A percentile compares a stretch with the other conserved stretches of the same genome.
Conservation (phyloP, 768 basidiomycete species). For the Leccinum subtestaceum region DNA sequence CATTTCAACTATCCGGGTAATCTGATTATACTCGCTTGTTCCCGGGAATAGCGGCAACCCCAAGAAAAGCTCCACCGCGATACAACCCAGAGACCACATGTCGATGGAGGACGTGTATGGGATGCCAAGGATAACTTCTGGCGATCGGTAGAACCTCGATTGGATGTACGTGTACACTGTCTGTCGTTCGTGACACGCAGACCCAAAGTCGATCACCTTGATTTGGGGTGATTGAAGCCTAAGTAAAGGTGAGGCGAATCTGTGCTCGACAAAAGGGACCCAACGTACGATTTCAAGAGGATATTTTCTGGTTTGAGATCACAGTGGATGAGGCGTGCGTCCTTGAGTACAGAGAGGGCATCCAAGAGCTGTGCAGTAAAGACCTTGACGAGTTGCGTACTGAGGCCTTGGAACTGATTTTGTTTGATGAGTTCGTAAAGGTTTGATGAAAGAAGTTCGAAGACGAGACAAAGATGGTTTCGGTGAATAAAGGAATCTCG, state of each 20-base stretch:
- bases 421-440: constrained; percentile 99
- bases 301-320: constrained; percentile 99
- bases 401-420: constrained; percentile 97
- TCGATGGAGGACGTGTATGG: constrained; percentile 95
- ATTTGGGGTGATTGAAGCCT: constrained; percentile 97
- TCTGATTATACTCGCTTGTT: constrained; percentile 98
- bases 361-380: constrained; percentile 96
- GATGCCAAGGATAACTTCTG: constrained; percentile 93
- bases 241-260: not conserved
- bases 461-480: constrained; percentile 95
- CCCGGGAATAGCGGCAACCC: constrained; percentile 96
- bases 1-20: constrained; percentile 97
- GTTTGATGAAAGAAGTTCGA: constrained; percentile 95
- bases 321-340: constrained; percentile 95
- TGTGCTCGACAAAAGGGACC: not conserved
- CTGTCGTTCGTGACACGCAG: constrained; percentile 97
- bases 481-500: constrained; percentile 96
- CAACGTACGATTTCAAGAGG: constrained; percentile 81
- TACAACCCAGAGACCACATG: constrained; percentile 99
- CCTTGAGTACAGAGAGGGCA: constrained; percentile 88
- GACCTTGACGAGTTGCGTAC: constrained; percentile 96
- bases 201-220: constrained; percentile 99
- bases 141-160: constrained; percentile 96
- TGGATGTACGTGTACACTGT: constrained; percentile 99
- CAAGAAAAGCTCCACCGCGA: constrained; percentile 96